phyloP scores from a whole-genome alignment of 495 filamentous ascomycete species.

The Trichocladium antarcticum region DNA sequence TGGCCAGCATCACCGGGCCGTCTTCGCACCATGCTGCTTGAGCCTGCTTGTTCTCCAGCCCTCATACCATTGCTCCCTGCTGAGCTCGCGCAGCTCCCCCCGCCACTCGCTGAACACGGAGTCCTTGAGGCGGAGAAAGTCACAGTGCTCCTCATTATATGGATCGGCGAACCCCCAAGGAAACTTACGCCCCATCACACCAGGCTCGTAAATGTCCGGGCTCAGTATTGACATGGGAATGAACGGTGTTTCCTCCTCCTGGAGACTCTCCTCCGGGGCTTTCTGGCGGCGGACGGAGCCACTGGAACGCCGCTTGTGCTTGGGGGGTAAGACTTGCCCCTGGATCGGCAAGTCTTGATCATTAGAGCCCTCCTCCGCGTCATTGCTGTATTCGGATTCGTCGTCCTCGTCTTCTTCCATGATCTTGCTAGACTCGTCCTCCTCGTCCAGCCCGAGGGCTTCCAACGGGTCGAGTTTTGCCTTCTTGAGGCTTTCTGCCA shows the following conservation, averaged over 20 bases:
- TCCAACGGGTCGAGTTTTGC: slow-evolving; percentile 84
- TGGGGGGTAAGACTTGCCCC: slow-evolving; percentile 28
- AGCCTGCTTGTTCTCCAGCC: slow-evolving; percentile 72
- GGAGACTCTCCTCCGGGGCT: slow-evolving; percentile 20
- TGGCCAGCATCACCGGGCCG: slow-evolving; percentile 11
- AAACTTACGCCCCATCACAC: slow-evolving; percentile 69
- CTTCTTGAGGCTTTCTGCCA: slow-evolving; percentile 76
- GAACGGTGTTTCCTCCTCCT: slow-evolving; percentile 40
- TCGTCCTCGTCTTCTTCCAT: slow-evolving; percentile 44
- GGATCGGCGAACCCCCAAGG: slow-evolving; percentile 97
- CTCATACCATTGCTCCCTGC: slow-evolving; percentile 90
- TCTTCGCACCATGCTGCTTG: slow-evolving; percentile 33
- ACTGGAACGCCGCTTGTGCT: slow-evolving; percentile 37
- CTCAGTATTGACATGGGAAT: slow-evolving; percentile 89
- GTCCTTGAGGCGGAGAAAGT: slow-evolving; percentile 83
- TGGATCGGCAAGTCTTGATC: slow-evolving; percentile 24
- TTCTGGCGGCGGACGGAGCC: slow-evolving; percentile 39
- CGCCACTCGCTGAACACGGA: slow-evolving; percentile 91
- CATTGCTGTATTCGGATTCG: slow-evolving; percentile 18
- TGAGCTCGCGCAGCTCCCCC: slow-evolving; percentile 79
- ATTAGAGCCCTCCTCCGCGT: slow-evolving; percentile 11
- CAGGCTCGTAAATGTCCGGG: slow-evolving; percentile 78
- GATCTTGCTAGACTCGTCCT: slow-evolving; percentile 50
- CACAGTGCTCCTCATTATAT: slow-evolving; percentile 81
- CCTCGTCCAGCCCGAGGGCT: slow-evolving; percentile 63